phyloP scores from a whole-genome alignment of 306 rosid species.

The Oemleria cerasiformis region DNA sequence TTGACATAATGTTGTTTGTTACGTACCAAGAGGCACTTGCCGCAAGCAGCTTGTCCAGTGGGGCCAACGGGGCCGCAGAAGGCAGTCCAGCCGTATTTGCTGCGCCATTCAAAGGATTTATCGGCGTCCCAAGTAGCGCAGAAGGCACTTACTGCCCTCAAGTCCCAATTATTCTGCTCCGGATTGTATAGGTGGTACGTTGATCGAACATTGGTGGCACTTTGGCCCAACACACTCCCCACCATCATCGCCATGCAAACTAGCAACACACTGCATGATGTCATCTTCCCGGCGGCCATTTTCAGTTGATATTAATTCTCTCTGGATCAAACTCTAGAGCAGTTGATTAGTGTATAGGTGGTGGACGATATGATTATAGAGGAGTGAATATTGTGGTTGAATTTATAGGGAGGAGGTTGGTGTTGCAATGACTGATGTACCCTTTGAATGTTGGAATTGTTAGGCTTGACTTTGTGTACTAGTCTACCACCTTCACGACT shows the following conservation, averaged over 20 bases:
- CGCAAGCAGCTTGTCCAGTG: slow-evolving; percentile 50
- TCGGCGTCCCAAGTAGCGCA: slow-evolving; percentile 80
- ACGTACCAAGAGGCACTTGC: slow-evolving; percentile 59
- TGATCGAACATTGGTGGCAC: slow-evolving; percentile 58
- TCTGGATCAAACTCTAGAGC: too few species aligned
- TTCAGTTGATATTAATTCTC: background rate
- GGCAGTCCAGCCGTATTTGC: slow-evolving; percentile 78
- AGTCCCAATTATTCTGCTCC: slow-evolving; percentile 56
- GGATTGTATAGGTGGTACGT: slow-evolving; percentile 68
- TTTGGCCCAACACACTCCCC: slow-evolving; percentile 39
- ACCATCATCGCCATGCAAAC: background rate
- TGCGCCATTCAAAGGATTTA: slow-evolving; percentile 62
- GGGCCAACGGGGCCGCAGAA: slow-evolving; percentile 70
- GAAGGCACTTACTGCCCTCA: slow-evolving; percentile 49
- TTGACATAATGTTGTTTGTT: too few species aligned
- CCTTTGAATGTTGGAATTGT: background rate
- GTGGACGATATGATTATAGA: too few species aligned
- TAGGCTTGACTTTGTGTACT: background rate
- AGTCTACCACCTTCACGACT: background rate
- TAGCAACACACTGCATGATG: background rate
- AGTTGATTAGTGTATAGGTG: too few species aligned
- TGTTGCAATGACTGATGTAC: background rate
- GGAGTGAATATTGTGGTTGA: background rate
- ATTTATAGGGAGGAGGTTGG: background rate
- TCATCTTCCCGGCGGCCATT: slow-evolving; percentile 28